A percentile compares a stretch with the other conserved stretches of the same genome.
Conservation (phyloP, 2,329 filamentous ascomycete species). For the Colletotrichum gigasporum region DNA sequence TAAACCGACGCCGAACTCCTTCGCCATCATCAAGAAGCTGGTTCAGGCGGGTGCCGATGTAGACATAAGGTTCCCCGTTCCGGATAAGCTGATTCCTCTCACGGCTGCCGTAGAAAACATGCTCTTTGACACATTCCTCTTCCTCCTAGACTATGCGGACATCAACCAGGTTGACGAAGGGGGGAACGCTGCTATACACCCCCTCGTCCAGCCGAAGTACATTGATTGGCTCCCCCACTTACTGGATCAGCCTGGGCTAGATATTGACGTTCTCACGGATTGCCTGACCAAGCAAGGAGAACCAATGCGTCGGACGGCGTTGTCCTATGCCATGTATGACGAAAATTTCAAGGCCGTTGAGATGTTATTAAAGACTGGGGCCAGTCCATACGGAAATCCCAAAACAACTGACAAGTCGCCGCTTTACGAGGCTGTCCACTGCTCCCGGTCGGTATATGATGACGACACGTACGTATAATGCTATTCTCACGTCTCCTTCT, state of each 20-base stretch:
- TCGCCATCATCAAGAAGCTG: not conserved
- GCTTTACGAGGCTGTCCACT: slow-evolving; percentile 9
- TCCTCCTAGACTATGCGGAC: not conserved
- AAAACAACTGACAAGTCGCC: not conserved
- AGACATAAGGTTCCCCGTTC: not conserved
- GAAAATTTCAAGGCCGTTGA: slow-evolving; percentile 29
- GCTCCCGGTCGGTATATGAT: not conserved
- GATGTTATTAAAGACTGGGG: slow-evolving; percentile 34
- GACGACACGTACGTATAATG: too few species aligned
- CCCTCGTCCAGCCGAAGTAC: slow-evolving; percentile 30
- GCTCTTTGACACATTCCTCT: slow-evolving; percentile 31
- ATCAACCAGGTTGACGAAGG: slow-evolving; percentile 29
- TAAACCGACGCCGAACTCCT: not conserved
- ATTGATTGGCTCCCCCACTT: slow-evolving; percentile 23
- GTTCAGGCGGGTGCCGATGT: slow-evolving; percentile 3
- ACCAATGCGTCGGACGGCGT: slow-evolving; percentile 22
- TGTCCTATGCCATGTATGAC: slow-evolving; percentile 33
- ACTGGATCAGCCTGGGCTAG: slow-evolving; percentile 5
- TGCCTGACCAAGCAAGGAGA: not conserved
- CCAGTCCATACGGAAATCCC: slow-evolving; percentile 30
- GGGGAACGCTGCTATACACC: slow-evolving; percentile 28
- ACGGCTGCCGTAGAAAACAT: slow-evolving; percentile 21
- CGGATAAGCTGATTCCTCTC: slow-evolving; percentile 9
- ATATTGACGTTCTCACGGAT: slow-evolving; percentile 16
- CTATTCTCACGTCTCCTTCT: too few species aligned